Base-by-base conservation (phyloP, 164 flowering plant species). In the Saururus chinensis region DNA sequence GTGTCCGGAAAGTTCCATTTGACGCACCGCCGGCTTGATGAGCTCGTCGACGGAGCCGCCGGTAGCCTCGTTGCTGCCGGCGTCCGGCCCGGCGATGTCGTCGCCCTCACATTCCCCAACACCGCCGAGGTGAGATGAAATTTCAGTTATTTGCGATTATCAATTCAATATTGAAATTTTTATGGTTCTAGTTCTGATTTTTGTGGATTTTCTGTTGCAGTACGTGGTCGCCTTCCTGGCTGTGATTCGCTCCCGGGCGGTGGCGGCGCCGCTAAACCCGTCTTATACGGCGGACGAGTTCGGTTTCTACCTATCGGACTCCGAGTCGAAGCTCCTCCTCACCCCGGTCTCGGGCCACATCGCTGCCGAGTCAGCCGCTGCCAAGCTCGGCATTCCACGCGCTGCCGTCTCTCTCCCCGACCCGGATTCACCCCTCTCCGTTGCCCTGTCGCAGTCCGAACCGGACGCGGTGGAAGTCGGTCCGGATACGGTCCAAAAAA, bases 31-130 rank as follows among this genome's bases (percentile, higher is more conserved):
- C 78, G 72, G 3, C 70, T 93, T n/a, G 73, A 82, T 0, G 67
- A 75, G 12, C 80, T 85, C 11, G 55, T 93, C 57, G 88, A 90
- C 0, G 70, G 65, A 25, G 89, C 96, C 63, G 92, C 96, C 63
- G 60, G 80, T 12, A 68, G 51, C 8, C 84, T 93, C 21, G 30
- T 80, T 62, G 56, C 80, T 61, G 21, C 77, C 71, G 95, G 92
- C 7, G 76, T 88, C 56, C 56, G 49, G 1, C 73, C 81, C 45
- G 89, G 92, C 40, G 88, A 90, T 49, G 91, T 84, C 68, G 82
- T 93, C 58, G 96, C 96, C n/a, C 95, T 93, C 63, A 87, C 91
- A 40, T 93, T 88, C 66, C 92, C 91, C 7, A 93, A 90, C 72
- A 75, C 92, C 64, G 73, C 80, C 62, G 99, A 93, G 92, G 99